Conservation (phyloP, 176 grass and related monocot genomes). For the Lolium rigidum region DNA sequence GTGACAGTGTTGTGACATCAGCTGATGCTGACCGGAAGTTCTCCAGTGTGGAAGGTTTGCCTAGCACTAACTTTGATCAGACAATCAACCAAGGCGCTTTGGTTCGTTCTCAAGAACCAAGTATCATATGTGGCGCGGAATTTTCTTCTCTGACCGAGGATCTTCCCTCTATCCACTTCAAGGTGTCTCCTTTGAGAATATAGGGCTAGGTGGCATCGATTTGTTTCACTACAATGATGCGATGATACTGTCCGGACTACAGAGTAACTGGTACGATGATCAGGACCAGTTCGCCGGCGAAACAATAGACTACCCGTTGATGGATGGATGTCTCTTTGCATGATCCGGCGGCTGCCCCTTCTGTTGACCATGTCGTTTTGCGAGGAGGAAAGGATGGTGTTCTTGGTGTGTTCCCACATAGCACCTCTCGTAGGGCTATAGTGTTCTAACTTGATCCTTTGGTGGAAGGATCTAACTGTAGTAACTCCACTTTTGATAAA, state of each 20-base stretch:
- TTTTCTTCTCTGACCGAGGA: constrained; percentile 65
- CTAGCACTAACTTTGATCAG: constrained; percentile 54
- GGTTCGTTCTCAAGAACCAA: constrained; percentile 44
- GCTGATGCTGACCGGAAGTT: constrained; percentile 50
- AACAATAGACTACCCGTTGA: constrained; percentile 52
- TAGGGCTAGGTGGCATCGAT: constrained; percentile 68
- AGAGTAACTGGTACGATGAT: constrained; percentile 87
- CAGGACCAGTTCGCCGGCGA: constrained; percentile 57
- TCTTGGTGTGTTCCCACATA: constrained; percentile 52
- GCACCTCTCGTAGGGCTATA: constrained; percentile 52
- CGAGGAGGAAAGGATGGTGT: constrained; percentile 40
- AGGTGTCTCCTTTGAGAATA: constrained; percentile 75
- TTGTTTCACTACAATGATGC: constrained; percentile 66
- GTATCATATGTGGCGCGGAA: constrained; percentile 53
- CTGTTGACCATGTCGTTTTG: constrained; percentile 36
- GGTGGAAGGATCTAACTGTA: constrained; percentile 85
- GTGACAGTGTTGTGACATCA: constrained; percentile 48
- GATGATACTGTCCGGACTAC: constrained; percentile 47
- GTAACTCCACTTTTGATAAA: constrained; percentile 64
- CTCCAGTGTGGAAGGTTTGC: constrained; percentile 51
- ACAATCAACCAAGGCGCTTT: constrained; percentile 41
- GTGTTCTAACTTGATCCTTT: constrained; percentile 55
- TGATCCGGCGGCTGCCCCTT: constrained; percentile 32
- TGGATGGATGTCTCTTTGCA: constrained; percentile 90
- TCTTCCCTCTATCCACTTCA: constrained; percentile 62